phyloP scores from a whole-genome alignment of 495 filamentous ascomycete genomes.

The Neurospora hispaniola region DNA sequence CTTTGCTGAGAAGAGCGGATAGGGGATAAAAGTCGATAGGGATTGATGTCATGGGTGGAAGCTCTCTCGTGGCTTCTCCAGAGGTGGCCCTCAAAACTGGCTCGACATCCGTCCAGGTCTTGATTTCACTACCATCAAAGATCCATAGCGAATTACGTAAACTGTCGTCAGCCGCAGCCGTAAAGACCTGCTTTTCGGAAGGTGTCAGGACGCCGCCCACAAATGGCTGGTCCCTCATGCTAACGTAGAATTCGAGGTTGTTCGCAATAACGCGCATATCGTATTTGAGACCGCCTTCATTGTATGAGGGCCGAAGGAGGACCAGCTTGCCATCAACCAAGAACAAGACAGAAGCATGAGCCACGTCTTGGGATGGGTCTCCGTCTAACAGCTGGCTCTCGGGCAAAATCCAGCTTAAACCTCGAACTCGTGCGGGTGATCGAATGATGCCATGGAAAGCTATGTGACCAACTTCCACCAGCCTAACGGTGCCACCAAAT shows the following conservation, averaged over 20 bases:
- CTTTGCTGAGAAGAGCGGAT: slow-evolving; percentile 74
- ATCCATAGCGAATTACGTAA: slow-evolving; percentile 87
- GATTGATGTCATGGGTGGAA: slow-evolving; percentile 55
- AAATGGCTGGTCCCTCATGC: slow-evolving; percentile 77
- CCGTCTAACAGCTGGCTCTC: slow-evolving; percentile 84
- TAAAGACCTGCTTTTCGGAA: not conserved
- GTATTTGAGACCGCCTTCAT: slow-evolving; percentile 75
- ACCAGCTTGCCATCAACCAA: slow-evolving; percentile 94
- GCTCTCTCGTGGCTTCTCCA: slow-evolving; percentile 45
- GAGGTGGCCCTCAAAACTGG: slow-evolving; percentile 64
- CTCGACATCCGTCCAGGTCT: slow-evolving; percentile 85
- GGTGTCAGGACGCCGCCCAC: slow-evolving; percentile 7
- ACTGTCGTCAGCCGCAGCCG: slow-evolving; percentile 32
- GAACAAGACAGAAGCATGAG: slow-evolving; percentile 87
- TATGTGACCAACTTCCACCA: slow-evolving; percentile 91
- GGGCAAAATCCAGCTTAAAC: slow-evolving; percentile 91
- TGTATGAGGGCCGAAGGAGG: slow-evolving; percentile 73
- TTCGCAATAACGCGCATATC: slow-evolving; percentile 96
- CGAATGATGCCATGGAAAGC: slow-evolving; percentile 93
- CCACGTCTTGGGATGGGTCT: slow-evolving; percentile 92
- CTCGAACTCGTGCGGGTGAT: slow-evolving; percentile 81
- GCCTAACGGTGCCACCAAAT: slow-evolving; percentile 53
- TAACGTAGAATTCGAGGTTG: slow-evolving; percentile 86
- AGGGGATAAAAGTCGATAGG: slow-evolving; percentile 85
- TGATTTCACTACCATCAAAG: slow-evolving; percentile 76